Percentiles rank a stretch among this genome's conserved stretches.
These are phyloP conservation scores for Apostasia shenzhenica DNA, from an alignment of 106 monocot species.

Conservation along the genomic window DNA sequence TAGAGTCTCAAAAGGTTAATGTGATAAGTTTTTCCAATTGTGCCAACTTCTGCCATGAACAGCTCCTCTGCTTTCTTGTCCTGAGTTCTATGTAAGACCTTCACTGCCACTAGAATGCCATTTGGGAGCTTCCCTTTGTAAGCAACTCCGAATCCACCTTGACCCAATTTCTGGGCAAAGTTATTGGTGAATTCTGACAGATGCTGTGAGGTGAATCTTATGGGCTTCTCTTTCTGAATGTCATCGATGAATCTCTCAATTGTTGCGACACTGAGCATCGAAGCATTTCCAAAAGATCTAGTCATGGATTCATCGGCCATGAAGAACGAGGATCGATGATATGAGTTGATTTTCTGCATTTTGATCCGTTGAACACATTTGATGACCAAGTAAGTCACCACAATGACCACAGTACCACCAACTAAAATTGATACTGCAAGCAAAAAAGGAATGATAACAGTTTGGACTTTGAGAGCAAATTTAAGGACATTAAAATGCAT, in stretches of 20 bases:
- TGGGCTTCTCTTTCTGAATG: slow-evolving; percentile 5
- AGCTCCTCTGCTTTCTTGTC: slow-evolving; percentile 11
- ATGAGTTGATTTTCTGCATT: neutral
- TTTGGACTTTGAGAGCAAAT: neutral
- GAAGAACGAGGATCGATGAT: neutral
- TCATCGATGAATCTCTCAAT: slow-evolving; percentile 11
- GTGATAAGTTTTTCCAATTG: slow-evolving; percentile 15
- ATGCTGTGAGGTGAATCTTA: slow-evolving; percentile 16
- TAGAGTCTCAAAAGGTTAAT: slow-evolving; percentile 13
- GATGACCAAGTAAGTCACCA: neutral
- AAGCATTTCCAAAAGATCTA: neutral
- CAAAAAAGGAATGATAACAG: neutral
- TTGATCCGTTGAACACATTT: neutral
- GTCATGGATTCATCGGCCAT: too few species aligned
- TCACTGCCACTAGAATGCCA: slow-evolving; percentile 9
- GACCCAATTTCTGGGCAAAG: slow-evolving; percentile 5
- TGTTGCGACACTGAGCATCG: neutral
- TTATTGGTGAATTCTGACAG: slow-evolving; percentile 7
- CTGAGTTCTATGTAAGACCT: neutral
- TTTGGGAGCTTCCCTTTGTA: slow-evolving; percentile 16
- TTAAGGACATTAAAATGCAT: too few species aligned
- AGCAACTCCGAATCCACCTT: slow-evolving; percentile 15
- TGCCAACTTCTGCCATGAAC: slow-evolving; percentile 17
- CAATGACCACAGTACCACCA: neutral
- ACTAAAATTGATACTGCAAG: slow-evolving; percentile 1